Conservation (phyloP, 257 asterid species). For the Prunella vulgaris region DNA sequence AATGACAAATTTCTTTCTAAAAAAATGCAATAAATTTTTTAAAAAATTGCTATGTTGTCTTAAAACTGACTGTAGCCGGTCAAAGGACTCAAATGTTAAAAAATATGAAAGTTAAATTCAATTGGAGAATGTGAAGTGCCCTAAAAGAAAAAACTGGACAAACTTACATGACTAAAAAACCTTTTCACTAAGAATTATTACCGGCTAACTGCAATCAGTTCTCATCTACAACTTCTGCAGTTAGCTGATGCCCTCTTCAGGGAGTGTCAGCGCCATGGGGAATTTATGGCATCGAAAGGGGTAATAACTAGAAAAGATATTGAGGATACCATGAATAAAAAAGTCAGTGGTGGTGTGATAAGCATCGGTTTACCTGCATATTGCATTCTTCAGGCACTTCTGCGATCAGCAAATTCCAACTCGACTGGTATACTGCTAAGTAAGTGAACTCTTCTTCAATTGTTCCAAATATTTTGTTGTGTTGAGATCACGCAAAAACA, state of each 20-base stretch:
- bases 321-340: conserved; percentile 66
- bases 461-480: background rate
- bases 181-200: background rate
- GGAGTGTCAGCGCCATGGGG: conserved; percentile 62
- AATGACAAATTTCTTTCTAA: no score
- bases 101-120: no score
- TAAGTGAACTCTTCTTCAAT: conserved; percentile 27
- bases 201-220: background rate
- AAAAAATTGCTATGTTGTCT: background rate
- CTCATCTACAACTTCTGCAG: conserved; percentile 31
- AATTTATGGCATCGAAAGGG: conserved; percentile 62
- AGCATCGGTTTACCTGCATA: conserved; percentile 84
- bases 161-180: background rate
- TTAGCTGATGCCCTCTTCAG: conserved; percentile 56
- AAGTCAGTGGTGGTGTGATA: conserved; percentile 43
- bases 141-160: background rate
- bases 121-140: background rate
- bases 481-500: background rate
- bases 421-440: conserved; percentile 61
- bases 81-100: background rate
- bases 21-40: no score
- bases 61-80: background rate
- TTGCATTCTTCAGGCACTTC: conserved; percentile 64
- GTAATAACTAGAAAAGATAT: conserved; percentile 61
- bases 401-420: conserved; percentile 67